These are phyloP conservation scores for Postia placenta DNA, from an alignment of 768 basidiomycete genomes.

Conservation along the genomic window DNA sequence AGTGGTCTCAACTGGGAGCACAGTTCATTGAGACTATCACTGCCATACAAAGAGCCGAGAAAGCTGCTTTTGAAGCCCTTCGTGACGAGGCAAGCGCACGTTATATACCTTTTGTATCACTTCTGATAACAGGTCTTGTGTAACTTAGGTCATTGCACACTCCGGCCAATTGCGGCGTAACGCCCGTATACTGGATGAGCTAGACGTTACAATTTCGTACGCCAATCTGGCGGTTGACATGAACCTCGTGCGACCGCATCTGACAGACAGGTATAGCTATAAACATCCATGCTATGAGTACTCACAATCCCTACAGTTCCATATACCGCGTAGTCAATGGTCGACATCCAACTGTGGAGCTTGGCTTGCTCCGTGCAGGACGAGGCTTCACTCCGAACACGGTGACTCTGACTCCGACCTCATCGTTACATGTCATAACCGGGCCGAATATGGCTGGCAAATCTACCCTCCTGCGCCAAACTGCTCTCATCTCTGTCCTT, in stretches of 20 bases:
- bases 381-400: constrained; percentile 85
- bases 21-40: constrained; percentile 52
- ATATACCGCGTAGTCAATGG: constrained; percentile 70
- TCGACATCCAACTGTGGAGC: constrained; percentile 90
- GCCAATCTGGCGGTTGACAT: constrained; percentile 75
- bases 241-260: constrained; percentile 63
- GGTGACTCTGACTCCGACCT: constrained; percentile 49
- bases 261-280: constrained; percentile 60
- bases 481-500: constrained; percentile 81
- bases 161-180: constrained; percentile 60
- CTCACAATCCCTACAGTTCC: constrained; percentile 28
- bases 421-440: constrained; percentile 78
- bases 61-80: constrained; percentile 63
- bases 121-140: not conserved
- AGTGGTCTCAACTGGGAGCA: constrained; percentile 73
- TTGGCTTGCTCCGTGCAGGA: constrained; percentile 68
- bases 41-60: constrained; percentile 55
- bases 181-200: constrained; percentile 74
- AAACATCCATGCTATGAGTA: not conserved
- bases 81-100: constrained; percentile 49
- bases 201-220: constrained; percentile 81
- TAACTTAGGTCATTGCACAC: constrained; percentile 53
- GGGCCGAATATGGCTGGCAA: constrained; percentile 97
- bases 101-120: not conserved
- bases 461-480: constrained; percentile 88